Percentiles rank a stretch among this genome's conserved stretches.
phyloP scores from a whole-genome alignment of 192 early-diverging fungal species.

The Chytriomyces sp. region DNA sequence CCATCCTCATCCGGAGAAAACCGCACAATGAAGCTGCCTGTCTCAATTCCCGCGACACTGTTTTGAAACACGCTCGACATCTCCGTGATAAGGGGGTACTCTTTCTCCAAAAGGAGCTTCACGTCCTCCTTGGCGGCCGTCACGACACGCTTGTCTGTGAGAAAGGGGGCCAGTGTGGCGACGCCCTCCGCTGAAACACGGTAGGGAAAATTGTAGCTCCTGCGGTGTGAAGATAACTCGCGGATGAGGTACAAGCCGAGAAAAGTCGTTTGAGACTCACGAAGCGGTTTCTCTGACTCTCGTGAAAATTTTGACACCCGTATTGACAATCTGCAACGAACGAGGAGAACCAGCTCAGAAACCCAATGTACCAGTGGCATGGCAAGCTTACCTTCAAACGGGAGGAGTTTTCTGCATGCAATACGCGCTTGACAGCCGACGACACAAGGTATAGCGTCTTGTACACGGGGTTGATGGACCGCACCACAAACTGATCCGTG shows the following conservation, averaged over 20 bases:
- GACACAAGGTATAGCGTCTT: conserved; percentile 86
- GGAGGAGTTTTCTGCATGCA: conserved; percentile 59
- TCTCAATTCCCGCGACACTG: conserved; percentile 19
- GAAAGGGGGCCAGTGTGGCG: conserved; percentile 32
- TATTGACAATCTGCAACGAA: conserved; percentile 76
- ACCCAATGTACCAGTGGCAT: not conserved
- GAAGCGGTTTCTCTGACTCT: conserved; percentile 40
- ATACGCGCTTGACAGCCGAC: conserved; percentile 71
- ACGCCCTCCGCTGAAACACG: conserved; percentile 54
- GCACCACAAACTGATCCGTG: conserved; percentile 81
- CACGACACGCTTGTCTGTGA: conserved; percentile 31
- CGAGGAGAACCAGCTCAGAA: not conserved
- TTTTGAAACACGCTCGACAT: conserved; percentile 33
- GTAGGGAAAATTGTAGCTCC: conserved; percentile 35
- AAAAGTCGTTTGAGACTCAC: not conserved
- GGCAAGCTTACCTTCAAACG: conserved; percentile 39
- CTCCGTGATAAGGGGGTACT: conserved; percentile 44
- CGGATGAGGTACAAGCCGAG: not conserved
- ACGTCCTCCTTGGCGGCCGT: conserved; percentile 32
- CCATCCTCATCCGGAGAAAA: conserved; percentile 43
- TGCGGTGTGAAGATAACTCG: not conserved
- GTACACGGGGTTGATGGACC: conserved; percentile 69
- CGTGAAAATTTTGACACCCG: conserved; percentile 87
- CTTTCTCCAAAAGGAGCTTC: conserved; percentile 37
- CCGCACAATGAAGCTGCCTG: conserved; percentile 48